Conservation (phyloP, 192 early-diverging fungal species). For the Jimgerdemannia lactiflua region DNA sequence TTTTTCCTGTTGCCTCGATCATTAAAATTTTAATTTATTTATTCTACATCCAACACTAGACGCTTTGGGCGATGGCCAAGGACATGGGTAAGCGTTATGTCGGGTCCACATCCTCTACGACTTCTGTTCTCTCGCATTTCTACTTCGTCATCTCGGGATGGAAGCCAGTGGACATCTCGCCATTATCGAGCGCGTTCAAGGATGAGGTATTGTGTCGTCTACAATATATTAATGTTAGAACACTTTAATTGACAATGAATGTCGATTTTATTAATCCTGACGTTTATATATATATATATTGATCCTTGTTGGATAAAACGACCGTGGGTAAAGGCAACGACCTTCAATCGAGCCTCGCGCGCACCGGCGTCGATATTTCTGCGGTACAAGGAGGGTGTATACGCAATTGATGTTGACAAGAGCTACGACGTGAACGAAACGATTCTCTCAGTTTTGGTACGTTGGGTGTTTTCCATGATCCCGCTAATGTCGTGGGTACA, state of each 20-base stretch:
- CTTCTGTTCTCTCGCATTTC: slow-evolving; percentile 69
- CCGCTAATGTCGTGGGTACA: too few relatives aligned
- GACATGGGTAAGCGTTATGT: slow-evolving; percentile 54
- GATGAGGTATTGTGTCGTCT: slow-evolving; percentile 39
- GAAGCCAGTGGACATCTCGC: slow-evolving; percentile 53
- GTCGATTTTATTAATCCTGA: background rate
- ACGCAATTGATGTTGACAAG: slow-evolving; percentile 86
- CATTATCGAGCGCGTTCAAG: slow-evolving; percentile 62
- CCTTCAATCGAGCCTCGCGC: slow-evolving; percentile 62
- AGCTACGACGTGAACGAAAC: slow-evolving; percentile 63
- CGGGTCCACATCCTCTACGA: slow-evolving; percentile 91
- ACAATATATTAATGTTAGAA: too few relatives aligned
- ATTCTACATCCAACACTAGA: slow-evolving; percentile 5
- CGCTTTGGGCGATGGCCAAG: slow-evolving; percentile 48
- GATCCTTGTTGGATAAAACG: background rate
- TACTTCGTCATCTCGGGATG: slow-evolving; percentile 70
- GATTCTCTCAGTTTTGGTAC: slow-evolving; percentile 69
- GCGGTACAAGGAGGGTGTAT: slow-evolving; percentile 66
- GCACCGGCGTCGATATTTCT: slow-evolving; percentile 70
- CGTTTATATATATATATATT: background rate
- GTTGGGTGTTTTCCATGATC: background rate
- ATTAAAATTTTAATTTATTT: background rate
- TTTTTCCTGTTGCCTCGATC: background rate
- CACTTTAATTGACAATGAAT: too few relatives aligned
- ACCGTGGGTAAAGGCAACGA: slow-evolving; percentile 30